Evolutionary conservation across 2,329 filamentous ascomycete species (phyloP).

Genomic region (Didymella segeticola): DNA sequence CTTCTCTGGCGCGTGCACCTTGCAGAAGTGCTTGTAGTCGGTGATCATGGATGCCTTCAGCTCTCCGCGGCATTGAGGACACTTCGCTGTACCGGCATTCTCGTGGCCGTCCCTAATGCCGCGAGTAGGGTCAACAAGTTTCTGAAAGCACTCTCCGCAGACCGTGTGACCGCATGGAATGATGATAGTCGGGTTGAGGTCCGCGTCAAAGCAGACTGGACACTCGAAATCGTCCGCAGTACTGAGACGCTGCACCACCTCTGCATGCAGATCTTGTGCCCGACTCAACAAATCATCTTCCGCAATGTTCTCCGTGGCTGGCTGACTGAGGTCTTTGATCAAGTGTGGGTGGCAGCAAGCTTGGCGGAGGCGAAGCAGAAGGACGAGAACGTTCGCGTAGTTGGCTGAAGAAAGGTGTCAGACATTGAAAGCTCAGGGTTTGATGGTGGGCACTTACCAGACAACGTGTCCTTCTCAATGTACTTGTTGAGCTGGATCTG

Average conservation of each 20-base stretch:
- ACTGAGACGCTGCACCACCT: constrained; percentile 72
- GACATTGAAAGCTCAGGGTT: neutral
- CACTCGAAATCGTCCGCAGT: constrained; percentile 72
- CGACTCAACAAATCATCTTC: constrained; percentile 66
- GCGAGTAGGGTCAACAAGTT: constrained; percentile 67
- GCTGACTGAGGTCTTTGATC: constrained; percentile 70
- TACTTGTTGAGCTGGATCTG: constrained; percentile 79
- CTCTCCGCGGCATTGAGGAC: constrained; percentile 75
- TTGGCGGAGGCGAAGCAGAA: constrained; percentile 80
- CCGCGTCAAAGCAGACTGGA: constrained; percentile 80
- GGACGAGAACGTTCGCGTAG: constrained; percentile 81
- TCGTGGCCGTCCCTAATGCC: constrained; percentile 64
- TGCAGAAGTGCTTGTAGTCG: constrained; percentile 75
- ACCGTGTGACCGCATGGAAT: constrained; percentile 83
- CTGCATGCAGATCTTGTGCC: constrained; percentile 64
- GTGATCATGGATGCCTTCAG: constrained; percentile 75
- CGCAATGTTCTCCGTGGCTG: constrained; percentile 64
- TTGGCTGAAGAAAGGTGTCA: constrained; percentile 51
- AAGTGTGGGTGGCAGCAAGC: constrained; percentile 79
- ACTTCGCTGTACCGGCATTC: constrained; percentile 64
- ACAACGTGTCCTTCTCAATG: constrained; percentile 70
- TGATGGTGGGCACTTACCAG: constrained; percentile 46
- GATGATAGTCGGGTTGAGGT: constrained; percentile 77
- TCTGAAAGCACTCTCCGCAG: constrained; percentile 77
- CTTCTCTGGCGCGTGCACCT: constrained; percentile 69